Conservation (phyloP, 169 alveolate genomes). For the Plasmodium knowlesi region DNA sequence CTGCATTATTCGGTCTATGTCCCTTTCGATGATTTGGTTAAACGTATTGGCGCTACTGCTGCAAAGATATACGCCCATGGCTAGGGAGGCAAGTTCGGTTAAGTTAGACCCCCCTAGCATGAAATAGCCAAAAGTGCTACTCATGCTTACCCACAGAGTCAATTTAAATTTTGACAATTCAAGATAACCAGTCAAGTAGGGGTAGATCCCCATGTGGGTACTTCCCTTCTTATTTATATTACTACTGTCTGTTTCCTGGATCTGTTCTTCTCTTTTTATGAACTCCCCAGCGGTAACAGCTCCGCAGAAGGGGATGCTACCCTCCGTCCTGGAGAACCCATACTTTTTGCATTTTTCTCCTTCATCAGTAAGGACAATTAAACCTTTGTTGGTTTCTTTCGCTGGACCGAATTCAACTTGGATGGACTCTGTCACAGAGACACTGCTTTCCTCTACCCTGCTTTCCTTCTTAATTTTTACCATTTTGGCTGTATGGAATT, state of each 20-base stretch:
- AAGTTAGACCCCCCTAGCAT: slow-evolving; percentile 75
- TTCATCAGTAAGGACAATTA: not conserved
- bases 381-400: not conserved
- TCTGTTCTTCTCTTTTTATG: not conserved
- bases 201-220: not conserved
- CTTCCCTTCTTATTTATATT: not conserved
- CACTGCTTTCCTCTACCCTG: not conserved
- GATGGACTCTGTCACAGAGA: not conserved
- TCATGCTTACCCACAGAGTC: slow-evolving; percentile 85
- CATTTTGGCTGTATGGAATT: not conserved
- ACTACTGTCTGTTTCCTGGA: not conserved
- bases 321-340: not conserved
- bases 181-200: slow-evolving; percentile 4
- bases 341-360: not conserved
- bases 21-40: slow-evolving; percentile 84
- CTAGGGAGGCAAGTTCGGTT: slow-evolving; percentile 5
- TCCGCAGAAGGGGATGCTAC: not conserved
- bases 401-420: not conserved
- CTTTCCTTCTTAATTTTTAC: not conserved
- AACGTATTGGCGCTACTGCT: slow-evolving; percentile 84
- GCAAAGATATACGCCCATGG: slow-evolving; percentile 81
- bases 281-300: not conserved
- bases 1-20: slow-evolving; percentile 80
- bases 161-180: slow-evolving; percentile 79
- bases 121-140: slow-evolving; percentile 84